Conservation (phyloP, 2,329 filamentous ascomycete species). For the Scytalidium sp. region DNA sequence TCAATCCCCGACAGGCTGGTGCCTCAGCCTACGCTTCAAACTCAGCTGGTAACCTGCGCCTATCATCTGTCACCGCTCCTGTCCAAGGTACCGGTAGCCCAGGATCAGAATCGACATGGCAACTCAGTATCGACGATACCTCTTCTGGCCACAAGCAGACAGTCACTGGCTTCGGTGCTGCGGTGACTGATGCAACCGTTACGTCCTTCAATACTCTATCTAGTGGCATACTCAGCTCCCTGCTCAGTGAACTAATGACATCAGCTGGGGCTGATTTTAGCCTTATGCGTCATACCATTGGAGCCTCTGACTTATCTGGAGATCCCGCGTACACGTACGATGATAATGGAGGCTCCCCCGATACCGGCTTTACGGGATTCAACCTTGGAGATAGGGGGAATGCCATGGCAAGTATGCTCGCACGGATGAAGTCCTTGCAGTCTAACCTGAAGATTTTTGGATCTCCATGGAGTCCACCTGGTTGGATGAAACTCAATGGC, state of each 20-base stretch:
- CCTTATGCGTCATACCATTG: conserved; percentile 38
- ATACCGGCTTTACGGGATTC: conserved; percentile 29
- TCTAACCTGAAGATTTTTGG: conserved; percentile 34
- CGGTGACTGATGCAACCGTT: conserved; percentile 40
- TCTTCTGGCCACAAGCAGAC: conserved; percentile 35
- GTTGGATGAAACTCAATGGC: conserved; percentile 37
- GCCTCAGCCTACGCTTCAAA: not conserved
- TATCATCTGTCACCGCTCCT: conserved; percentile 31
- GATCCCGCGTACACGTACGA: conserved; percentile 39
- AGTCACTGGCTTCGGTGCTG: conserved; percentile 38
- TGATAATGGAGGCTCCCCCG: conserved; percentile 29
- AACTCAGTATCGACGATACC: conserved; percentile 36
- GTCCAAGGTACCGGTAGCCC: conserved; percentile 31
- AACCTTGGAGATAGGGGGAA: conserved; percentile 35
- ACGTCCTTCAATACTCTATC: conserved; percentile 34
- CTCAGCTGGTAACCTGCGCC: conserved; percentile 33
- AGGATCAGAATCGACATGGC: conserved; percentile 31
- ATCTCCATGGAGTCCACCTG: conserved; percentile 37
- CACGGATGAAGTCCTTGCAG: conserved; percentile 33
- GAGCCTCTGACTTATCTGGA: conserved; percentile 35
- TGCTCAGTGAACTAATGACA: conserved; percentile 35
- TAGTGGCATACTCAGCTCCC: conserved; percentile 22
- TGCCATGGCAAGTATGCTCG: conserved; percentile 36
- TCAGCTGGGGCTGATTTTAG: conserved; percentile 35
- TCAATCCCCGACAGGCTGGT: not conserved